A percentile compares a stretch with the other conserved stretches of the same genome.
These are phyloP conservation scores for Didymosphaeria variabile DNA, from an alignment of 2,329 filamentous ascomycete species.

Conservation along the genomic window DNA sequence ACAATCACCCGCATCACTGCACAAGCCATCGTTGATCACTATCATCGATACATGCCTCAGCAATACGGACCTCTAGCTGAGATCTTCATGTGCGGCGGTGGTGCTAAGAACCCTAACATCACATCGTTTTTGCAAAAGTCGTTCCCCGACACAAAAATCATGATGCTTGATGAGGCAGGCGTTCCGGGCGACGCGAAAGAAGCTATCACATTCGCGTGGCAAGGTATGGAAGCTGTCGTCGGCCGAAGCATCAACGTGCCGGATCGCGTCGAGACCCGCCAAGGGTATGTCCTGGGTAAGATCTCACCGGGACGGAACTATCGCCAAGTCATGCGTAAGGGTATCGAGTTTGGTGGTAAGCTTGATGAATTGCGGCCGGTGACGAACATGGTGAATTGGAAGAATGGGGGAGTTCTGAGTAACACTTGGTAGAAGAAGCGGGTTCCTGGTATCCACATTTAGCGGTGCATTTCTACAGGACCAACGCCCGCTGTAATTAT, in stretches of 20 bases:
- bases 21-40: constrained; percentile 62
- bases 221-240: constrained; percentile 63
- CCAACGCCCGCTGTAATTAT: no score
- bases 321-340: constrained; percentile 61
- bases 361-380: constrained; percentile 57
- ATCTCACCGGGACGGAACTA: constrained; percentile 65
- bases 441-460: no score
- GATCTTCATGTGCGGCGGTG: constrained; percentile 69
- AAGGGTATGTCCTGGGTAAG: constrained; percentile 64
- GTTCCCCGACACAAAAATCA: constrained; percentile 60
- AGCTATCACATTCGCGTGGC: constrained; percentile 67
- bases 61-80: constrained; percentile 56
- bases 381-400: constrained; percentile 59
- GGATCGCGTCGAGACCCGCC: constrained; percentile 62
- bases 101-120: constrained; percentile 68
- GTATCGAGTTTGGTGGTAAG: constrained; percentile 58
- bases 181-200: constrained; percentile 67
- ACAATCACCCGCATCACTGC: constrained; percentile 67
- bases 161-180: constrained; percentile 66
- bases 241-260: constrained; percentile 63
- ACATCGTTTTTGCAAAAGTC: constrained; percentile 58
- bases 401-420: not conserved
- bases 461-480: no score
- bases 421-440: not conserved
- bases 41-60: constrained; percentile 37